These are phyloP conservation scores for Acanthamoeba castellanii DNA, from an alignment of 208 protist genomes.

Conservation along the genomic window DNA sequence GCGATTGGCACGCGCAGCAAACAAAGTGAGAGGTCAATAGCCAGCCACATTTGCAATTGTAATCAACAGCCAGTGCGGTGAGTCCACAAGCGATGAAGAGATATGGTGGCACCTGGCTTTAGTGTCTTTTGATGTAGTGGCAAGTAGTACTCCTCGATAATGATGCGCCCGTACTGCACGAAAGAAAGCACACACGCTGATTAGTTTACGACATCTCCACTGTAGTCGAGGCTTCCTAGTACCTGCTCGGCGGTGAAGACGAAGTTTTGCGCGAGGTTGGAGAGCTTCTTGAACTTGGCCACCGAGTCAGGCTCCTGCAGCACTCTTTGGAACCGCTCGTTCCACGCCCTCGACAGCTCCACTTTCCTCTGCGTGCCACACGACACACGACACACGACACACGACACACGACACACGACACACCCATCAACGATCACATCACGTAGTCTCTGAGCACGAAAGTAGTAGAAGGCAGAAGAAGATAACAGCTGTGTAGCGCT, in stretches of 20 bases:
- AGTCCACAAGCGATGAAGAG: neutral
- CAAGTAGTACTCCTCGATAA: constrained; percentile 69
- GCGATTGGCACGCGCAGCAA: neutral
- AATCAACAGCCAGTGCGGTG: too few species aligned
- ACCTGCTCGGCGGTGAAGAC: constrained; percentile 72
- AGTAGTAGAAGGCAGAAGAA: neutral
- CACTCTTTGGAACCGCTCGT: constrained; percentile 66
- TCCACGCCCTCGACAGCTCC: constrained; percentile 51
- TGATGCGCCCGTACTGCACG: constrained; percentile 56
- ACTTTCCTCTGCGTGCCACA: neutral
- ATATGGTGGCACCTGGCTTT: neutral
- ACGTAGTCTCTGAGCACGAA: too few species aligned
- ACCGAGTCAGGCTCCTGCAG: constrained; percentile 50
- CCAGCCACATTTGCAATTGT: too few species aligned
- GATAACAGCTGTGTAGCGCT: neutral
- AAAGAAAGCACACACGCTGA: neutral
- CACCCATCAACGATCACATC: too few species aligned
- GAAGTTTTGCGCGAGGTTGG: constrained; percentile 61
- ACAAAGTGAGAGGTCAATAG: too few species aligned
- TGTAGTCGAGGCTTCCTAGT: neutral
- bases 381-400: too few species aligned
- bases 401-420: neutral
- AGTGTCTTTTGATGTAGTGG: constrained; percentile 47
- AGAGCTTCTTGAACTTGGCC: constrained; percentile 64
- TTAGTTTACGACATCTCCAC: neutral